phyloP scores from a whole-genome alignment of 768 basidiomycete genomes.

The Sarcodon aspratus region DNA sequence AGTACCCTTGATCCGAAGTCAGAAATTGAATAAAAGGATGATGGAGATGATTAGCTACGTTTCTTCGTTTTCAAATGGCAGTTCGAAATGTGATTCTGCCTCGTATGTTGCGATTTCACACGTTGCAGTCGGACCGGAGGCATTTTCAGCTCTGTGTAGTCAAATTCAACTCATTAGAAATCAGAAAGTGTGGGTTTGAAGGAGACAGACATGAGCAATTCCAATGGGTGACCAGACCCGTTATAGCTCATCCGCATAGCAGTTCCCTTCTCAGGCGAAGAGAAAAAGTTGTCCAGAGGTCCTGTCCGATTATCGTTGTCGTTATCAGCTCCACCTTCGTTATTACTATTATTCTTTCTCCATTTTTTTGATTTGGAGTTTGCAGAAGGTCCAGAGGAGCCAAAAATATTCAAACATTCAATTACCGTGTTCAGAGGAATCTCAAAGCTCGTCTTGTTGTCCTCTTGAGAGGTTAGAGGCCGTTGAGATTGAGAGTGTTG shows the following conservation, averaged over 20 bases:
- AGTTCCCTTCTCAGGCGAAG: constrained; percentile 50
- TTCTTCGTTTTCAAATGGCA: constrained; percentile 61
- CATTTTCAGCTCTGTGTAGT: constrained; percentile 55
- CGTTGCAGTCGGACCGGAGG: constrained; percentile 71
- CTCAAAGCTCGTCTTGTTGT: constrained; percentile 47
- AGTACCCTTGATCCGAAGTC: constrained; percentile 35
- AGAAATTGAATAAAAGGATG: not conserved
- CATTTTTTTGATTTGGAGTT: constrained; percentile 26
- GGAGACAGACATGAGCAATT: constrained; percentile 59
- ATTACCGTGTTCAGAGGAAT: constrained; percentile 76
- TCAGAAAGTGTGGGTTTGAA: not conserved
- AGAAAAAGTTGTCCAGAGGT: constrained; percentile 47
- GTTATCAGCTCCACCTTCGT: constrained; percentile 30
- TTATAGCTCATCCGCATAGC: constrained; percentile 79
- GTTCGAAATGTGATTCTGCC: constrained; percentile 69
- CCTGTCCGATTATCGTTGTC: constrained; percentile 19
- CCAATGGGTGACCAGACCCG: constrained; percentile 70
- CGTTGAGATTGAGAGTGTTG: constrained; percentile 14
- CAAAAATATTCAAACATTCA: constrained; percentile 90
- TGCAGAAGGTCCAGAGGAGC: constrained; percentile 46
- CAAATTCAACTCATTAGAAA: not conserved
- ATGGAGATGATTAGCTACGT: constrained; percentile 28
- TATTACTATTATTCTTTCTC: constrained; percentile 35
- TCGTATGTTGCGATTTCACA: constrained; percentile 84
- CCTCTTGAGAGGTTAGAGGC: constrained; percentile 10